Base-by-base conservation (phyloP, 768 basidiomycete species). In the Saitozyma sp. region DNA sequence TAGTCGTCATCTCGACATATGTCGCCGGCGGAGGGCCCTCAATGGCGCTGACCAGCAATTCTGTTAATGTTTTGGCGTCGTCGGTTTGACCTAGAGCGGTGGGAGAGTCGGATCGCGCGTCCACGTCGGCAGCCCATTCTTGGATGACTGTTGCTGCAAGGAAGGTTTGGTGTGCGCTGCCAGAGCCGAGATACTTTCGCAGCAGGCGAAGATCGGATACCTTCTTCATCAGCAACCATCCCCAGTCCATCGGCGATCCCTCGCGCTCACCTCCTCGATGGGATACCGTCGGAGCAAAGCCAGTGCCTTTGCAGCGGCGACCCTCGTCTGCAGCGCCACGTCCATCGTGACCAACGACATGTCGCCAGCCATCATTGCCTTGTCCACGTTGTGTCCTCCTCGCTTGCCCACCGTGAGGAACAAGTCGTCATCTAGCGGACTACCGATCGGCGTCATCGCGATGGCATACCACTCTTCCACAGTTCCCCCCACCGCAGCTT, bases 331-430 rank as follows among this genome's bases (percentile, higher is more conserved):
- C 61, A 94, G 76, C 43, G 92, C 86, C 6, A 86, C 80, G 70
- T 96, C 92, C 20, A 84, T 80, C 7, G 88, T 83, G 40, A 98
- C 84, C 43, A 99, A 82, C 0, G 91, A 87, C 49, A 92, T 81
- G 76, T 99, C 96, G 74, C 97, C 94, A 6, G 85, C 83, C 20
- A 97, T 83, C 88, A 98, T 92, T 62, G 89, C 89, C 83, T 92
- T 98, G 82, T 99, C 96, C 40, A 98, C 91, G 70, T 96, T 93
- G 76, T 98, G 91, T 51, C 87, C 84, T 19, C 62, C 64, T 82
- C 14, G 81, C 79, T 61, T 61, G 2, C 46, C 49, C 3, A 88
- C 86, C 51, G 84, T 83, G 78, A 88, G 87, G 74, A 97, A 92
- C 14, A 83, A 81, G 0, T 85, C 79, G 0, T 85, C 73, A 64